Evolutionary conservation across 2,329 filamentous ascomycete species (phyloP), one percentile per base, ranked within the genome.

Genomic region (Knufia petricola): DNA sequence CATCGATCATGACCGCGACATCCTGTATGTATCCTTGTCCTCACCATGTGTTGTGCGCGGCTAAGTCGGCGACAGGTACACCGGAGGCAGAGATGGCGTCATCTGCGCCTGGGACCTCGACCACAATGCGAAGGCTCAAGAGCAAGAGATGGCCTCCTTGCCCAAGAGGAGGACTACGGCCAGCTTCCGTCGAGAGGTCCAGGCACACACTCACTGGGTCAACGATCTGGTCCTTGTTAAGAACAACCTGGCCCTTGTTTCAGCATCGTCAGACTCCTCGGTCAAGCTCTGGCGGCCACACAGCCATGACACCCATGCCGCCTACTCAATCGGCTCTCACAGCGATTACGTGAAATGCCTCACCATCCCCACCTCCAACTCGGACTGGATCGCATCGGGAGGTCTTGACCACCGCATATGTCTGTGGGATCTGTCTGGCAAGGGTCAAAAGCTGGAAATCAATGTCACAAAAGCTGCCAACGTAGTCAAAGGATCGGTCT

Each of bases 321-420:
- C 70, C 20, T 76, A 79, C 55, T 87, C 86, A 36, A 90, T 98
- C 61, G 92, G 92, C 55, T 81, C 90, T 60, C 92, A 98, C 66
- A 84, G 82, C 60, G 92, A 98, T 72, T 98, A 96, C 63, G 89
- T 95, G 63, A 98, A 96, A 69, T 89, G 87, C 58, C 77, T 98
- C 31, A 87, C 89, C 15, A 85, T 86, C 6, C 87, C 90, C 37
- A 74, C 78, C 57, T 69, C 74, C 36, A 73, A 79, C 34, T 77
- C 80, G 48, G 81, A 83, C 59, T 98, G 90, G 90, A 84, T 96
- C 15, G 92, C 89, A 3, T 95, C 90, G 1, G 92, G 89, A 38
- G 92, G 90, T 1, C 76, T 98, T 28, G 92, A 98, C 66, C 82
- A 90, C 59, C 90, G 88, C 63, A 87, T 98, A 55, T 86, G 80